Evolutionary conservation across 768 basidiomycete species (phyloP).

Genomic region (Termitomyces sp.): DNA sequence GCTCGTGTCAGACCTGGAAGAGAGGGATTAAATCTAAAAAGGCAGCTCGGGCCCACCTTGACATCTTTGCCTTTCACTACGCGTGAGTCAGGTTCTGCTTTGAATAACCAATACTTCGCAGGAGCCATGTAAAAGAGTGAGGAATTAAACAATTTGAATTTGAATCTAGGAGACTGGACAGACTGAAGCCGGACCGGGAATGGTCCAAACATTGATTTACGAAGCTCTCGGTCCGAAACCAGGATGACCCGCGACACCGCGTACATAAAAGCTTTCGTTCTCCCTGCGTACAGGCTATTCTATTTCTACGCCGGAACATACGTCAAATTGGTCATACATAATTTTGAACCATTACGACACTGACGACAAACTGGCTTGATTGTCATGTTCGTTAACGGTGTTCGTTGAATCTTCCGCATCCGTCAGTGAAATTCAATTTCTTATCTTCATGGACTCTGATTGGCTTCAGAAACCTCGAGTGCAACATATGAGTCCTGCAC

Average conservation of each 20-base stretch:
- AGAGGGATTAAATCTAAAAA: neutral
- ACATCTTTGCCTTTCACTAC: conserved; percentile 85
- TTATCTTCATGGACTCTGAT: too few relatives aligned
- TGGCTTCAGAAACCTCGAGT: too few relatives aligned
- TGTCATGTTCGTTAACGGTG: too few relatives aligned
- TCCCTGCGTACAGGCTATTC: neutral
- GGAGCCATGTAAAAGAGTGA: conserved; percentile 9
- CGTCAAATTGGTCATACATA: neutral
- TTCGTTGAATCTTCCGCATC: too few relatives aligned
- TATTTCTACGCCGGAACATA: neutral
- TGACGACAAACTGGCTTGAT: neutral
- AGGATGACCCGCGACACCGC: too few relatives aligned
- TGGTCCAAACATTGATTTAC: neutral
- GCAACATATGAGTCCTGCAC: too few relatives aligned
- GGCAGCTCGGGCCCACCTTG: conserved; percentile 39
- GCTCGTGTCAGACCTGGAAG: neutral
- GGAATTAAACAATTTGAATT: neutral
- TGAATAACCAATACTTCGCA: conserved; percentile 63
- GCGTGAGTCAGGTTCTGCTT: conserved; percentile 83
- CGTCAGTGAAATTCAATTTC: too few relatives aligned
- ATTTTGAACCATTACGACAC: too few relatives aligned
- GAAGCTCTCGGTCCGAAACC: too few relatives aligned
- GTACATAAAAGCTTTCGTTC: too few relatives aligned
- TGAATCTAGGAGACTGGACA: neutral
- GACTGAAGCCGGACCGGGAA: neutral